Base-by-base conservation (phyloP, 2,329 filamentous ascomycete species). In the Biscogniauxia mediterranea region DNA sequence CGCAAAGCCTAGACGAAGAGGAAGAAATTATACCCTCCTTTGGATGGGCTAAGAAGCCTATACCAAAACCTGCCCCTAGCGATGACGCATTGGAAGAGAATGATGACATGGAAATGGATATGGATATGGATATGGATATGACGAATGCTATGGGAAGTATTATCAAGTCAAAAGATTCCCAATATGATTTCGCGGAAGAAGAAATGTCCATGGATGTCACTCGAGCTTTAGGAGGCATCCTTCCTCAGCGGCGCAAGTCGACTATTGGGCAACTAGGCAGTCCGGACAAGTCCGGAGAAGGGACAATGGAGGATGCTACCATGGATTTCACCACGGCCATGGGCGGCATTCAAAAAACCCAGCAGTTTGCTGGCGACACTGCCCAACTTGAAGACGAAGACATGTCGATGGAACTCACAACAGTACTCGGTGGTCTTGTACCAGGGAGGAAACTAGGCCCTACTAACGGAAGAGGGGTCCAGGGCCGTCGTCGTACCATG, bases 121-220 rank as follows among this genome's bases (percentile, higher is more conserved):
- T 80, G 75, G 80, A 80, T 8, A 78, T 80, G 70, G 78, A 79
- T 5, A 78, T 80, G 75, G 80, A 80, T 8, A 80, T 86, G 68
- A 87, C 85, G 1, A 76, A 74, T 52, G 80, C 81, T 8, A 76
- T 86, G 52, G 85, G 85, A 3, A 79, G 82, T n/a, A 87, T 87
- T 52, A 70, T 83, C 49, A 74, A 72, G 63, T 63, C 67, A 23
- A 60, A 56, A 6, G 56, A 80, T 56, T 71, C 80, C 23, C 72
- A 77, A 5, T 80, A 83, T 13, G 79, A 80, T 13, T 73, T 76
- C 17, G 78, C 83, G 23, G 83, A 84, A 20, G 84, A 86, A 65
- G 91, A 93, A 49, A 88, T 96, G 82, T 95, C 92, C 21, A 97
- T 98, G 94, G 94, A 98, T 69, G 91, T 97, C 7, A 97, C 94